A percentile compares a stretch with the other conserved stretches of the same genome.
These are phyloP conservation scores for Ligustrum vulgare DNA, from an alignment of 257 asterid species.

Conservation along the genomic window DNA sequence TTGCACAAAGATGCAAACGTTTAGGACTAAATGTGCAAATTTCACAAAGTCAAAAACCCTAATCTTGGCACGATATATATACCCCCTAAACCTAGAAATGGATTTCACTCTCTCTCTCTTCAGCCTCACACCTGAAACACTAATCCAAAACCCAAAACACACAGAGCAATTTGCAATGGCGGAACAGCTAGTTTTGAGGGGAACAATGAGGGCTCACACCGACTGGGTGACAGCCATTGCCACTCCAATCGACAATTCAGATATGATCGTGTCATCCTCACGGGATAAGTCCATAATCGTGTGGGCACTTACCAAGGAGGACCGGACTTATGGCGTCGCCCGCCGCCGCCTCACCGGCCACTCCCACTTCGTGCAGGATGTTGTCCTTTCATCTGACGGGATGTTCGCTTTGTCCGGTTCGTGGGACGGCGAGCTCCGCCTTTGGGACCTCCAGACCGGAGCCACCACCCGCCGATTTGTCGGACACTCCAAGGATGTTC, in stretches of 20 bases:
- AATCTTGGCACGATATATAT: neutral
- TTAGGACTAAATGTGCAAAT: too few species aligned
- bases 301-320: conserved; percentile 29
- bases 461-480: neutral
- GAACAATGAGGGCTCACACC: conserved; percentile 32
- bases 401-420: conserved; percentile 7
- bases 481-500: neutral
- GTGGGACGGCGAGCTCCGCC: conserved; percentile 6
- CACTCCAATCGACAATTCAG: conserved; percentile 35
- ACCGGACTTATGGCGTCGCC: conserved; percentile 22
- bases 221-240: conserved; percentile 38
- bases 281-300: conserved; percentile 33
- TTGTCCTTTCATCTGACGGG: conserved; percentile 1
- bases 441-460: conserved; percentile 17
- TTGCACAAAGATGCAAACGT: too few species aligned
- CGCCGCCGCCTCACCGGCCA: conserved; percentile 29
- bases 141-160: neutral
- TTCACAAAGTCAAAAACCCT: conserved; percentile 1
- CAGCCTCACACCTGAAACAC: neutral
- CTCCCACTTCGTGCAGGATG: conserved; percentile 4
- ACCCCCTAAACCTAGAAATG: neutral
- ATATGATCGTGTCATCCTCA: conserved; percentile 30
- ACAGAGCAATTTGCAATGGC: conserved; percentile 7
- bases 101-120: neutral
- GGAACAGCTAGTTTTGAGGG: conserved; percentile 28